Percentiles rank a stretch among this genome's conserved stretches.
phyloP scores from a whole-genome alignment of 169 alveolate species.

The Babesia divergens region DNA sequence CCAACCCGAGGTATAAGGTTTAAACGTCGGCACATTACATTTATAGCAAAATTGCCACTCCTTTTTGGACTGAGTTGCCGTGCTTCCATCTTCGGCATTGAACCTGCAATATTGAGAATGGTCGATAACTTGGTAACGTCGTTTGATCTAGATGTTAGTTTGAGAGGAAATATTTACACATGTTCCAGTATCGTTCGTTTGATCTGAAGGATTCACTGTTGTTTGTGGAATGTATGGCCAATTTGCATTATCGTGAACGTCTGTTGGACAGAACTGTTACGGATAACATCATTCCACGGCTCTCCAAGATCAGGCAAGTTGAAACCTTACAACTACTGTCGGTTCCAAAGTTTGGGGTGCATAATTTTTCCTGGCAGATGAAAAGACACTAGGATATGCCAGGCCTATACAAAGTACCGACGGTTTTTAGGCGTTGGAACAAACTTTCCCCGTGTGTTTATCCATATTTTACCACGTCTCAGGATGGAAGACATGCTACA shows the following conservation, averaged over 20 bases:
- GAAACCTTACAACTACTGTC: too few relatives aligned
- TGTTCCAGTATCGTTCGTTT: neutral
- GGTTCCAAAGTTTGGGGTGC: too few relatives aligned
- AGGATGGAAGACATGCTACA: slow-evolving; percentile 33
- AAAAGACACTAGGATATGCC: too few relatives aligned
- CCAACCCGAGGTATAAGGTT: neutral
- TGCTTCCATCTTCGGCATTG: neutral
- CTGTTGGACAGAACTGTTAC: neutral
- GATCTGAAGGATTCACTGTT: slow-evolving; percentile 17
- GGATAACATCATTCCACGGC: slow-evolving; percentile 10
- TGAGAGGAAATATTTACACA: neutral
- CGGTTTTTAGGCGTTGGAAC: too few relatives aligned
- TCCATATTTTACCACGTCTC: neutral
- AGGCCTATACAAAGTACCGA: too few relatives aligned
- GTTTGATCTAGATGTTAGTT: neutral
- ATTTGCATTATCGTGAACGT: slow-evolving; percentile 4
- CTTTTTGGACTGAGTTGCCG: slow-evolving; percentile 9
- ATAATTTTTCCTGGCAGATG: too few relatives aligned
- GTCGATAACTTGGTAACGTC: neutral
- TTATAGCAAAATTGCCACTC: neutral
- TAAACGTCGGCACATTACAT: neutral
- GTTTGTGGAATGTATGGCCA: neutral
- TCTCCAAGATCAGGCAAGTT: slow-evolving; percentile 16
- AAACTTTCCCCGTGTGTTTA: too few relatives aligned
- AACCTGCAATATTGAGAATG: neutral